Evolutionary conservation across 139 green algal genomes (phyloP).

Genomic region (Chlorella vulgaris): DNA sequence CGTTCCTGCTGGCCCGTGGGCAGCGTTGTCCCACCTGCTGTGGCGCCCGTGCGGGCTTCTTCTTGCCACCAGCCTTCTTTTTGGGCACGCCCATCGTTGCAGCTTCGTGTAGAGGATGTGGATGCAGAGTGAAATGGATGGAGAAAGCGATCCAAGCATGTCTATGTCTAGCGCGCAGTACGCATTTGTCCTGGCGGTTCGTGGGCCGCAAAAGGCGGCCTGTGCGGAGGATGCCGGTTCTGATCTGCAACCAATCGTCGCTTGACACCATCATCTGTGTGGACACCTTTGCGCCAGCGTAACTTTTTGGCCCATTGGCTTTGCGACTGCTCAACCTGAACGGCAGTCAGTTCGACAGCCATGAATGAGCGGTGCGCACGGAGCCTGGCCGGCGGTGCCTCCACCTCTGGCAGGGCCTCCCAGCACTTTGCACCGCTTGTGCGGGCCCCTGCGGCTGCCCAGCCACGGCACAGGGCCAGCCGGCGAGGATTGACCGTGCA

Average conservation of each 20-base stretch:
- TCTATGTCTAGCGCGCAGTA: no score
- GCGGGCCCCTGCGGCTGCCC: background rate
- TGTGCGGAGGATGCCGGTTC: no score
- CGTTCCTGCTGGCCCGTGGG: no score
- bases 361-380: constrained; percentile 13
- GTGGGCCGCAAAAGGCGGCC: background rate
- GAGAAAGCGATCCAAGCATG: no score
- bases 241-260: background rate
- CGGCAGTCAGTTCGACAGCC: no score
- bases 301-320: no score
- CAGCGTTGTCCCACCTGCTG: constrained; percentile 32
- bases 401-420: background rate
- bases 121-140: background rate
- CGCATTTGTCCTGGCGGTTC: background rate
- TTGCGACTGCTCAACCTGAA: no score
- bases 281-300: background rate
- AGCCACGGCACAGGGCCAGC: background rate
- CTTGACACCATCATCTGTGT: background rate
- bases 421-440: background rate
- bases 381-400: constrained; percentile 4
- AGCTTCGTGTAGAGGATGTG: no score
- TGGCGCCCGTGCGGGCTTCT: constrained; percentile 6
- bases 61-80: constrained; percentile 15
- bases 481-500: background rate
- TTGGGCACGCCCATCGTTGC: constrained; percentile 18